Conservation (phyloP, 306 rosid genomes). For the Argentina anserina region DNA sequence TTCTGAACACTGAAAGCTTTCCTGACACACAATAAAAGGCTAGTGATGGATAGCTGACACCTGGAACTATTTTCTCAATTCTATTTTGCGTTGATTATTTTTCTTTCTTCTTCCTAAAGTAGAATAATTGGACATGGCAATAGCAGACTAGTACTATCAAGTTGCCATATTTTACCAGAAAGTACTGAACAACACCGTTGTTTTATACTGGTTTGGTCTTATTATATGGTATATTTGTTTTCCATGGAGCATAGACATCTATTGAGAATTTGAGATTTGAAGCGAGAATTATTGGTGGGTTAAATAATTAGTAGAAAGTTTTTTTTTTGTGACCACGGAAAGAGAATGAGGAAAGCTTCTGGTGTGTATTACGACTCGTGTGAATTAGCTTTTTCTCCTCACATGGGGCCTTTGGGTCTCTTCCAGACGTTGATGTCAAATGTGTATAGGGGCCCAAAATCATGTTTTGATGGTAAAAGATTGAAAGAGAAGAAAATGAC, state of each 20-base stretch:
- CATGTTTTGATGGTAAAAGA: neutral
- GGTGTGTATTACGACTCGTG: neutral
- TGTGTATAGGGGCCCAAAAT: neutral
- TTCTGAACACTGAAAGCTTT: constrained; percentile 42
- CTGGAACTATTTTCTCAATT: constrained; percentile 11
- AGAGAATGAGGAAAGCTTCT: neutral
- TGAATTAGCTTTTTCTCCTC: neutral
- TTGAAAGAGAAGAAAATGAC: neutral
- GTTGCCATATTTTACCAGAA: neutral
- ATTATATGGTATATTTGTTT: neutral
- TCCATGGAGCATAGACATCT: neutral
- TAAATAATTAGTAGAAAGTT: neutral
- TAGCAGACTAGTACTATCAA: neutral
- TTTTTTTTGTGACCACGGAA: neutral
- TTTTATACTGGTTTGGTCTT: neutral
- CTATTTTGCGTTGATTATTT: neutral
- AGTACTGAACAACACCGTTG: neutral
- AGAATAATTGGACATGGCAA: constrained; percentile 3
- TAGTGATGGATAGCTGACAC: constrained; percentile 36
- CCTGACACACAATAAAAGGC: constrained; percentile 45
- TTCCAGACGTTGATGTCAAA: neutral
- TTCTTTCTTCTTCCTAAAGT: neutral
- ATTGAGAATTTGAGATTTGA: neutral
- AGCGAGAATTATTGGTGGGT: neutral
- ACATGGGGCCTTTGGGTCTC: constrained; percentile 9